phyloP scores from a whole-genome alignment of 169 alveolate species.

The Plasmodium sp. region DNA sequence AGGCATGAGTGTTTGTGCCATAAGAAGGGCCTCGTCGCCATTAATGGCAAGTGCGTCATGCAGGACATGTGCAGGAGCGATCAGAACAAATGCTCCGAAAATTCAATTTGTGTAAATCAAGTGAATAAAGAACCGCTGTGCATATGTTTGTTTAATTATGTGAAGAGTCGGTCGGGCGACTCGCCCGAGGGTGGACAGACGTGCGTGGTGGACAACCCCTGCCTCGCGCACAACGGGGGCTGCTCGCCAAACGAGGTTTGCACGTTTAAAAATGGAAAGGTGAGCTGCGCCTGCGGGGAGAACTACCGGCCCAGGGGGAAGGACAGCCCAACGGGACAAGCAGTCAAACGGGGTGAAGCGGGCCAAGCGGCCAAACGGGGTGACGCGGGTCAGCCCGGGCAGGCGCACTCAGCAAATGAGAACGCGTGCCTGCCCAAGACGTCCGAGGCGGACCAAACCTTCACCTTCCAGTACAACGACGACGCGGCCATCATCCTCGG shows the following conservation, averaged over 20 bases:
- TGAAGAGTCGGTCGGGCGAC: not conserved
- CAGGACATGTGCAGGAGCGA: slow-evolving; percentile 19
- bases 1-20: slow-evolving; percentile 49
- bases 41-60: slow-evolving; percentile 24
- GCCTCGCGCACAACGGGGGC: slow-evolving; percentile 34
- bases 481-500: slow-evolving; percentile 15
- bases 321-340: no score
- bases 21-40: slow-evolving; percentile 17
- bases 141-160: slow-evolving; percentile 53
- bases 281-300: slow-evolving; percentile 33
- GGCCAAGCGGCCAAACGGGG: no score
- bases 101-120: slow-evolving; percentile 53
- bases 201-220: slow-evolving; percentile 37
- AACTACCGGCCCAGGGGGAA: not conserved
- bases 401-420: not conserved
- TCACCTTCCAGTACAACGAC: slow-evolving; percentile 7
- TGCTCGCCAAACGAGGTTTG: slow-evolving; percentile 35
- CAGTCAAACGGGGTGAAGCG: no score
- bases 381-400: not conserved
- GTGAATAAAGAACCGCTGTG: slow-evolving; percentile 58
- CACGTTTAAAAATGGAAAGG: not conserved
- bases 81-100: slow-evolving; percentile 31
- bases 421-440: slow-evolving; percentile 17
- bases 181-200: not conserved
- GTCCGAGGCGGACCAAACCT: not conserved